A percentile compares a stretch with the other conserved stretches of the same genome.
phyloP scores from a whole-genome alignment of 2,329 filamentous ascomycete species.

The Colletotrichum sp. region DNA sequence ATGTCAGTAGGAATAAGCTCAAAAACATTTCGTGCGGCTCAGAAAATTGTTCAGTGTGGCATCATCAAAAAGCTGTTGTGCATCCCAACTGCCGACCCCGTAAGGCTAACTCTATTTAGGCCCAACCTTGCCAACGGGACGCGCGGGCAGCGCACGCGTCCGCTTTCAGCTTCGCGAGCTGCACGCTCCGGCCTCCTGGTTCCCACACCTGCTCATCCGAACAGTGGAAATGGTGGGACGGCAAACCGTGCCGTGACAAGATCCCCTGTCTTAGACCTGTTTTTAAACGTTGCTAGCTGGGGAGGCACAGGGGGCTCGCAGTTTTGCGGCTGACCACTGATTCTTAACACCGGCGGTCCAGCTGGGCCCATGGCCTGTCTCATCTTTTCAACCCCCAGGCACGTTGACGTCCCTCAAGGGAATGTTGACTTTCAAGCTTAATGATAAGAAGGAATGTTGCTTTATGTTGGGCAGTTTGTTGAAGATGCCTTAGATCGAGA shows the following conservation, averaged over 20 bases:
- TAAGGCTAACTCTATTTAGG: not conserved
- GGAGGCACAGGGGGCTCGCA: not conserved
- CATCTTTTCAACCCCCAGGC: not conserved
- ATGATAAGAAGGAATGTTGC: not conserved
- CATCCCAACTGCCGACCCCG: not conserved
- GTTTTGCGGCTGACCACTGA: not conserved
- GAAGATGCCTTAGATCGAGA: not conserved
- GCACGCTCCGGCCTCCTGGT: not conserved
- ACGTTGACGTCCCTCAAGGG: not conserved
- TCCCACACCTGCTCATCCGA: not conserved
- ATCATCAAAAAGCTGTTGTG: not conserved
- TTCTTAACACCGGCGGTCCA: not conserved
- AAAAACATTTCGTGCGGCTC: not conserved
- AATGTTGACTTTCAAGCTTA: not conserved
- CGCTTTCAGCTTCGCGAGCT: not conserved
- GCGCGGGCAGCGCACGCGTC: constrained; percentile 6
- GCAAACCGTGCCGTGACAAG: constrained; percentile 2
- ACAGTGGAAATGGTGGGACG: not conserved
- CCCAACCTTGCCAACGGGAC: not conserved
- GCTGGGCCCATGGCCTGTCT: not conserved
- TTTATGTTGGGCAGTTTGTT: not conserved
- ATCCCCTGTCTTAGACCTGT: not conserved
- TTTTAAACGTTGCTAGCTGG: not conserved
- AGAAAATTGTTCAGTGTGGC: not conserved
- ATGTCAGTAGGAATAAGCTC: not conserved